phyloP scores from a whole-genome alignment of 371 early-diverging fungal genomes.

The Apophysomyces elegans region DNA sequence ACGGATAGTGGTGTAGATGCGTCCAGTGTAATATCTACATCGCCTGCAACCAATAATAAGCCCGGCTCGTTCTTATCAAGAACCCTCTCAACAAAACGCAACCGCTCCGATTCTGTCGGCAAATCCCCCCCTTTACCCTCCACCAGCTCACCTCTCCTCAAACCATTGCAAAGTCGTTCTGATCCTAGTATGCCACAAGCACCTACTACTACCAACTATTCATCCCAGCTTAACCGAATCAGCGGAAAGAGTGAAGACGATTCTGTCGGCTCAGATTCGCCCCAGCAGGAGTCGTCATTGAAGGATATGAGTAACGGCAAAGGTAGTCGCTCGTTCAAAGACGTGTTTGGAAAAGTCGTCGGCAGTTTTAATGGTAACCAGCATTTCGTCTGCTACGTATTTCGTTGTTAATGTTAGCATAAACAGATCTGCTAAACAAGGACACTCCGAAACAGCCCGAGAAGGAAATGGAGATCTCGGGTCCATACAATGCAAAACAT shows the following conservation, averaged over 20 bases:
- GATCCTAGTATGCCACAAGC: conserved; percentile 7
- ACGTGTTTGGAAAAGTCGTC: conserved; percentile 70
- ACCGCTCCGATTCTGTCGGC: conserved; percentile 31
- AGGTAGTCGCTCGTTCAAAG: conserved; percentile 55
- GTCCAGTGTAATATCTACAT: conserved; percentile 19
- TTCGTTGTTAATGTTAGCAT: neutral
- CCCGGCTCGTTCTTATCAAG: conserved; percentile 36
- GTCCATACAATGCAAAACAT: conserved; percentile 96
- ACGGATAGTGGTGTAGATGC: conserved; percentile 8
- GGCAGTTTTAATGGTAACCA: conserved; percentile 62
- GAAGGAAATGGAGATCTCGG: conserved; percentile 89
- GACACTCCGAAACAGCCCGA: conserved; percentile 43
- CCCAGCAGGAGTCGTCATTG: conserved; percentile 20
- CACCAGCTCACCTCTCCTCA: conserved; percentile 29
- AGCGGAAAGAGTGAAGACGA: conserved; percentile 35
- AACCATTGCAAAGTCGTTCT: conserved; percentile 15
- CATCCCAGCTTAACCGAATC: conserved; percentile 20
- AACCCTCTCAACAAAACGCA: conserved; percentile 39
- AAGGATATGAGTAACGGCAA: conserved; percentile 21
- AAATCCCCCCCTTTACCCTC: conserved; percentile 33
- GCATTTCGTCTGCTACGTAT: neutral
- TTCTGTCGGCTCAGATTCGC: conserved; percentile 1
- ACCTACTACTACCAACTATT: conserved; percentile 15
- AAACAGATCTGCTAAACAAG: conserved; percentile 64
- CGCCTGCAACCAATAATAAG: conserved; percentile 6